Percentiles rank a stretch among this genome's conserved stretches.
phyloP scores from a whole-genome alignment of 805 yeast genomes.

The Starmerella sirachaensis region DNA sequence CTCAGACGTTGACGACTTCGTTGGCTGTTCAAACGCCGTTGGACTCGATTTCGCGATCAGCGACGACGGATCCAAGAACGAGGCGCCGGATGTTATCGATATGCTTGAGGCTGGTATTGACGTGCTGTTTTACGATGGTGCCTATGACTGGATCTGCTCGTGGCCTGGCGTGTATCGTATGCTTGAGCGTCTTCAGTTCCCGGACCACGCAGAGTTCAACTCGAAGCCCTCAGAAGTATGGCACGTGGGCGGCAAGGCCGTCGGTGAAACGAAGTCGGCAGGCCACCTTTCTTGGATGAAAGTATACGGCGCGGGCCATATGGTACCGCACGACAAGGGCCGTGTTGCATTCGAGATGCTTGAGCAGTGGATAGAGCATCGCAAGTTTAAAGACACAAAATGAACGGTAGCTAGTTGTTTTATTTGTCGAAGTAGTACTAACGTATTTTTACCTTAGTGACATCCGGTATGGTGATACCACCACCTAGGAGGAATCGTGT shows the following conservation, averaged over 20 bases:
- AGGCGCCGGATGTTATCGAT: conserved; percentile 56
- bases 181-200: conserved; percentile 62
- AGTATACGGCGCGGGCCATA: conserved; percentile 84
- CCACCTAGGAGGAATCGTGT: no score
- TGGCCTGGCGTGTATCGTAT: conserved; percentile 92
- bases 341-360: conserved; percentile 65
- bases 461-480: no score
- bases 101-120: conserved; percentile 65
- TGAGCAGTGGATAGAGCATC: conserved; percentile 56
- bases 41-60: conserved; percentile 68
- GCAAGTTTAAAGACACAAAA: conserved; percentile 10
- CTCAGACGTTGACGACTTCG: conserved; percentile 66
- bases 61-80: conserved; percentile 91
- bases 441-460: no score
- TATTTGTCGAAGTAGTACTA: no score
- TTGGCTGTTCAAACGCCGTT: conserved; percentile 47
- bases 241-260: conserved; percentile 35
- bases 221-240: conserved; percentile 29
- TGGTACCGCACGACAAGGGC: conserved; percentile 91
- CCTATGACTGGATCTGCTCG: conserved; percentile 90
- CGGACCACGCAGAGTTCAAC: conserved; percentile 43
- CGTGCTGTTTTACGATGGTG: conserved; percentile 86
- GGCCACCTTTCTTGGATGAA: conserved; percentile 70
- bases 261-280: conserved; percentile 64
- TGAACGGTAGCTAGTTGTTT: no score